Percentiles rank a stretch among this genome's conserved stretches.
Evolutionary conservation across 2,329 filamentous ascomycete species (phyloP).

Genomic region (Xylaria sp.): DNA sequence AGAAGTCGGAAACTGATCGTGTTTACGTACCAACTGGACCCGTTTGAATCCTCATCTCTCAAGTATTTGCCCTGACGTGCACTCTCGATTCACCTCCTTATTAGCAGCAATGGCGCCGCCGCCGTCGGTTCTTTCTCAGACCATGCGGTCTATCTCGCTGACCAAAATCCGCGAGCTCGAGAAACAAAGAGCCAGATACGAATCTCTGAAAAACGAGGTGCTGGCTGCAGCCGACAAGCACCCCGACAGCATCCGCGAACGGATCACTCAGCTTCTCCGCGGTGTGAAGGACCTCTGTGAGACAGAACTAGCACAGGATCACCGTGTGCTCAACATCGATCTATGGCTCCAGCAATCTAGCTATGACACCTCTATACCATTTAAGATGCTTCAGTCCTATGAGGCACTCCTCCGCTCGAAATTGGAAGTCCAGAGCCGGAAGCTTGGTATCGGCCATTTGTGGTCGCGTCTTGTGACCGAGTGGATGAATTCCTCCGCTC

Average conservation of each 20-base stretch:
- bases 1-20: background rate
- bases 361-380: slow-evolving; percentile 45
- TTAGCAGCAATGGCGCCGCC: slow-evolving; percentile 18
- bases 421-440: slow-evolving; percentile 45
- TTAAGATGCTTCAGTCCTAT: slow-evolving; percentile 41
- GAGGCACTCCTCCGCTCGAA: slow-evolving; percentile 41
- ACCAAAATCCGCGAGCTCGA: slow-evolving; percentile 42
- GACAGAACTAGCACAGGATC: background rate
- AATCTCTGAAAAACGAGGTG: slow-evolving; percentile 24
- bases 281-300: slow-evolving; percentile 24
- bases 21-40: background rate
- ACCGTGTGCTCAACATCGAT: slow-evolving; percentile 40
- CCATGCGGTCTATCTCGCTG: slow-evolving; percentile 39
- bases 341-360: slow-evolving; percentile 44
- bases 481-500: slow-evolving; percentile 44
- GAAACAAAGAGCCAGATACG: slow-evolving; percentile 35
- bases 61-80: background rate
- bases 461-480: slow-evolving; percentile 47
- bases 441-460: slow-evolving; percentile 42
- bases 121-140: slow-evolving; percentile 35
- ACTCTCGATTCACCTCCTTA: background rate
- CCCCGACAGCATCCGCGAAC: slow-evolving; percentile 14
- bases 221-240: slow-evolving; percentile 14
- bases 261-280: slow-evolving; percentile 20
- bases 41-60: background rate